phyloP scores from a whole-genome alignment of 305 asterid genomes.

The Solanum hybrid region DNA sequence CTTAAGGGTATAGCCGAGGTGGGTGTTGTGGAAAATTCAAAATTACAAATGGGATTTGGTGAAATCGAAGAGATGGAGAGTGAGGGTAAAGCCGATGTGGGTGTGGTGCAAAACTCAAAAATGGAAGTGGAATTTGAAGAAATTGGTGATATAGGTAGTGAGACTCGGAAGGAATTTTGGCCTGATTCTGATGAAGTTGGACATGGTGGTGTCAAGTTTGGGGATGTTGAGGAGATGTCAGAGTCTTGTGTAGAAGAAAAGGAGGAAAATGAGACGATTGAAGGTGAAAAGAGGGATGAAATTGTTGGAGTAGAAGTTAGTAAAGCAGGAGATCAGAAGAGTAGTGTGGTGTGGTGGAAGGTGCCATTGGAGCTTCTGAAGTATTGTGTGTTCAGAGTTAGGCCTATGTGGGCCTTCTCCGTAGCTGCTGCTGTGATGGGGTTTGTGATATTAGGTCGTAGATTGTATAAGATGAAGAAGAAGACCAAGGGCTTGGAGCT shows the following conservation, averaged over 20 bases:
- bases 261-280: constrained; percentile 7
- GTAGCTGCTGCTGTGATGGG: constrained; percentile 86
- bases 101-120: neutral
- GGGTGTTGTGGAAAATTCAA: constrained; percentile 6
- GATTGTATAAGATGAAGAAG: constrained; percentile 72
- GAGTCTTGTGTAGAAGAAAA: constrained; percentile 21
- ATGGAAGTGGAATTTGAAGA: neutral
- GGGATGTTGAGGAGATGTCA: neutral
- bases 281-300: constrained; percentile 16
- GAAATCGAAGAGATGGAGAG: neutral
- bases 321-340: constrained; percentile 30
- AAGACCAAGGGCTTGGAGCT: constrained; percentile 56
- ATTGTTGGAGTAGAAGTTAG: constrained; percentile 15
- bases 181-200: constrained; percentile 26
- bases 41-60: constrained; percentile 3
- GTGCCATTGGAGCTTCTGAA: constrained; percentile 68
- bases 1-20: constrained; percentile 6
- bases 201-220: constrained; percentile 15
- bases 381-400: constrained; percentile 51
- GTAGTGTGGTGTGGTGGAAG: constrained; percentile 82
- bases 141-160: neutral
- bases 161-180: neutral
- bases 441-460: constrained; percentile 66
- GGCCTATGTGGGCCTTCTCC: constrained; percentile 75
- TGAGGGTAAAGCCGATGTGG: neutral